Evolutionary conservation across 2,329 filamentous ascomycete species (phyloP).

Genomic region (Xenosphaeropsis pyriputrescens): DNA sequence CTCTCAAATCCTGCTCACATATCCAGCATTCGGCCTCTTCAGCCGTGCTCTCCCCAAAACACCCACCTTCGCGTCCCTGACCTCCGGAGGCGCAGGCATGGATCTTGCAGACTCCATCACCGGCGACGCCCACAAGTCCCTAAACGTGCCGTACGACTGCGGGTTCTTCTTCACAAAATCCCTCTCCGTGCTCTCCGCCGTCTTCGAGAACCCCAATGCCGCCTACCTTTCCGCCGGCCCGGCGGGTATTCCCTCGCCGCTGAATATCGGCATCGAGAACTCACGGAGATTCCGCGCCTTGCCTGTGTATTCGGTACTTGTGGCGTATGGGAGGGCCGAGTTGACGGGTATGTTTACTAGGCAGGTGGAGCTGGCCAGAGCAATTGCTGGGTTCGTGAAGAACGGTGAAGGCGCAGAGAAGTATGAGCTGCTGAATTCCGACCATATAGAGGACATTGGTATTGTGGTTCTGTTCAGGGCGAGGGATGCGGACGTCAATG

Average conservation of each 20-base stretch:
- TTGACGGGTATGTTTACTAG: conserved; percentile 54
- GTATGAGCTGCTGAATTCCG: conserved; percentile 51
- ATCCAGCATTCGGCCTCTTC: conserved; percentile 71
- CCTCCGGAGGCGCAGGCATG: conserved; percentile 41
- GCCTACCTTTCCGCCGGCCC: conserved; percentile 49
- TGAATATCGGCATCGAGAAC: conserved; percentile 83
- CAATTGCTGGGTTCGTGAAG: conserved; percentile 50
- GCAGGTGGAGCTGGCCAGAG: conserved; percentile 58
- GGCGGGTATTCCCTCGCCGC: conserved; percentile 53
- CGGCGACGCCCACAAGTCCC: conserved; percentile 77
- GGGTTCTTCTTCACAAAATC: conserved; percentile 76
- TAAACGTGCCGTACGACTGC: conserved; percentile 90
- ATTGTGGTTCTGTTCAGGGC: conserved; percentile 71
- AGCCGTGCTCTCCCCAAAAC: conserved; percentile 46
- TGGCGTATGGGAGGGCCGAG: conserved; percentile 58
- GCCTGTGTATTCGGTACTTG: conserved; percentile 71
- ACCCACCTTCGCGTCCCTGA: conserved; percentile 39
- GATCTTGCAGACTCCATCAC: conserved; percentile 80
- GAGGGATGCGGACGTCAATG: conserved; percentile 47
- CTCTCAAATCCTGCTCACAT: neutral
- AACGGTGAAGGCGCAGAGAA: conserved; percentile 36
- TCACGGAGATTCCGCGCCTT: conserved; percentile 80
- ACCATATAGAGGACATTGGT: conserved; percentile 16
- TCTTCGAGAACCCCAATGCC: conserved; percentile 76
- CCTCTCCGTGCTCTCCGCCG: conserved; percentile 36